Conservation (phyloP, 1,139 yeast species). For the Scheffersomyces stambukii region DNA sequence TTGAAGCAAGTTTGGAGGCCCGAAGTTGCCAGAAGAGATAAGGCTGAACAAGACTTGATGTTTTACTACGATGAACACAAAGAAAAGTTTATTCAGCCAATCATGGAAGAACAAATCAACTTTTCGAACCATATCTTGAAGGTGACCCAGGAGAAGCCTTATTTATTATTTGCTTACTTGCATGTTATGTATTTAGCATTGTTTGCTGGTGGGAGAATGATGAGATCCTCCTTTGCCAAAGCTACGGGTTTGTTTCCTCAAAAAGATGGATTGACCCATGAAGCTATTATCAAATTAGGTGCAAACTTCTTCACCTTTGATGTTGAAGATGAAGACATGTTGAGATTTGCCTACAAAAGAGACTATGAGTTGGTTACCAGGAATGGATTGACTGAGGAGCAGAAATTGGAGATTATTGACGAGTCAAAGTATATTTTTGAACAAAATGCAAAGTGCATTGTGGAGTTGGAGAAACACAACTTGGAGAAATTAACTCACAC, state of each 20-base stretch:
- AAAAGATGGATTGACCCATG: slow-evolving; percentile 57
- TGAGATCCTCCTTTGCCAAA: slow-evolving; percentile 62
- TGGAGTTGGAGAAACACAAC: slow-evolving; percentile 66
- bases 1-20: slow-evolving; percentile 63
- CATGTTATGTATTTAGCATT: slow-evolving; percentile 83
- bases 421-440: slow-evolving; percentile 65
- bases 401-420: slow-evolving; percentile 65
- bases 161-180: slow-evolving; percentile 73
- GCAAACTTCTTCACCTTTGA: slow-evolving; percentile 72
- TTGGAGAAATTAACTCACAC: slow-evolving; percentile 51
- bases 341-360: slow-evolving; percentile 65
- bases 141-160: slow-evolving; percentile 59
- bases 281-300: slow-evolving; percentile 57
- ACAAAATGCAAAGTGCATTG: slow-evolving; percentile 56
- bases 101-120: slow-evolving; percentile 56
- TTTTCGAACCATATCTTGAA: slow-evolving; percentile 58
- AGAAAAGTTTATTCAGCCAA: slow-evolving; percentile 53
- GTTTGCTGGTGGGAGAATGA: slow-evolving; percentile 80
- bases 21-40: slow-evolving; percentile 59
- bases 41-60: slow-evolving; percentile 58
- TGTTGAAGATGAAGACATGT: slow-evolving; percentile 61
- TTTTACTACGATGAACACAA: slow-evolving; percentile 58
- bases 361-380: slow-evolving; percentile 77
- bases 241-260: slow-evolving; percentile 75
- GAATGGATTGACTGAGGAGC: slow-evolving; percentile 59